Percentiles rank a stretch among this genome's conserved stretches.
These are phyloP conservation scores for Mortierella sp. DNA, from an alignment of 371 early-diverging fungal species.

Conservation along the genomic window DNA sequence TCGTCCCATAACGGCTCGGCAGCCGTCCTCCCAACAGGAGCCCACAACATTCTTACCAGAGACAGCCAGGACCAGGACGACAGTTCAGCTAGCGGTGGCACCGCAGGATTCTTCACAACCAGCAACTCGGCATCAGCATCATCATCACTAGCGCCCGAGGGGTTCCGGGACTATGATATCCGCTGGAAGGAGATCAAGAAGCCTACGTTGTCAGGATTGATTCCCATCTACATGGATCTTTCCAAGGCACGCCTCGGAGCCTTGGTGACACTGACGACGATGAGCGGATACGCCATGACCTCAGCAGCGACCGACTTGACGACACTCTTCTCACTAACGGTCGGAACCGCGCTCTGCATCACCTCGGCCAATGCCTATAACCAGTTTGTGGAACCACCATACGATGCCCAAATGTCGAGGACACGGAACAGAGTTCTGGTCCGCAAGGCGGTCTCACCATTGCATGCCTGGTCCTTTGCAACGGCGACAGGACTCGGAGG, in stretches of 20 bases:
- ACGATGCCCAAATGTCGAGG: constrained; percentile 97
- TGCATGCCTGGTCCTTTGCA: constrained; percentile 91
- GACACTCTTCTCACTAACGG: constrained; percentile 85
- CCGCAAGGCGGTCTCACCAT: constrained; percentile 82
- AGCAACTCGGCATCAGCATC: constrained; percentile 9
- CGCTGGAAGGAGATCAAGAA: constrained; percentile 58
- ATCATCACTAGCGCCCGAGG: constrained; percentile 28
- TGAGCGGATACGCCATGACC: constrained; percentile 96
- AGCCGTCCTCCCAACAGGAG: constrained; percentile 31
- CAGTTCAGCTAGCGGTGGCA: constrained; percentile 20
- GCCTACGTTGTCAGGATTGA: constrained; percentile 61
- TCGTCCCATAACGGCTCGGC: constrained; percentile 31
- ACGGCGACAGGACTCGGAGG: constrained; percentile 82
- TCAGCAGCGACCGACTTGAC: constrained; percentile 82
- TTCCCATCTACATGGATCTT: constrained; percentile 71
- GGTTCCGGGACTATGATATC: constrained; percentile 46
- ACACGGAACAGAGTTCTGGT: constrained; percentile 93
- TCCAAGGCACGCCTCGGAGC: constrained; percentile 90
- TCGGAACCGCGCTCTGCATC: constrained; percentile 94
- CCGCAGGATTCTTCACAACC: constrained; percentile 16
- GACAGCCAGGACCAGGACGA: constrained; percentile 31
- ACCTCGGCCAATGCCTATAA: constrained; percentile 95
- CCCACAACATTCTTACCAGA: constrained; percentile 21
- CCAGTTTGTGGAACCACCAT: constrained; percentile 96
- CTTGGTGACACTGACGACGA: constrained; percentile 93